Conservation (phyloP, 257 asterid species). For the Penstemon barbatus region DNA sequence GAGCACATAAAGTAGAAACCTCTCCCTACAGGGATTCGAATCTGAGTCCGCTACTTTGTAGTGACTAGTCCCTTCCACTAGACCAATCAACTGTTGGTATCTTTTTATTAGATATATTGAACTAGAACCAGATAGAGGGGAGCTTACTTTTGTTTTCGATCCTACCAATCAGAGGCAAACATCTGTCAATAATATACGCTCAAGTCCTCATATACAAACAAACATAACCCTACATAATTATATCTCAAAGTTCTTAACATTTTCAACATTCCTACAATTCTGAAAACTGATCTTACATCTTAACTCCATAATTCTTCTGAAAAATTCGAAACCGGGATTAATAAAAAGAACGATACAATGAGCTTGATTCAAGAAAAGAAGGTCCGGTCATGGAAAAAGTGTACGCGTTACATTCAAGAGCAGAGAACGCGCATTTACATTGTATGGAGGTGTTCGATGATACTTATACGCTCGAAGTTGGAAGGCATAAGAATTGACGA, state of each 20-base stretch:
- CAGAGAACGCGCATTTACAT: conserved; percentile 75
- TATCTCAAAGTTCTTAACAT: background rate
- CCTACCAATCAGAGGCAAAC: conserved; percentile 37
- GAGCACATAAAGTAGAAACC: no score
- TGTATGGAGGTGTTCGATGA: conserved; percentile 73
- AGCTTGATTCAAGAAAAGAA: conserved; percentile 36
- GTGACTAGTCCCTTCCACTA: no score
- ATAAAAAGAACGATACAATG: conserved; percentile 30
- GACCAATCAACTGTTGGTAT: no score
- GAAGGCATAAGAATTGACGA: conserved; percentile 44
- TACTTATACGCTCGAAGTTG: conserved; percentile 58
- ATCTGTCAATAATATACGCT: conserved; percentile 34
- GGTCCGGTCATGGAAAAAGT: conserved; percentile 51
- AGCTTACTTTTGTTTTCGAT: conserved; percentile 32
- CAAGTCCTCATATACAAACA: background rate
- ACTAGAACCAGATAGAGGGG: no score
- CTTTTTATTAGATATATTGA: no score
- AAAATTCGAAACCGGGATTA: conserved; percentile 10
- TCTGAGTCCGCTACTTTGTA: no score
- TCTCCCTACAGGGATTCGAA: no score
- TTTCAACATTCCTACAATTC: background rate
- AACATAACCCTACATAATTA: background rate
- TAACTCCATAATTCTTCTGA: background rate
- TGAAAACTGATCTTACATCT: background rate
- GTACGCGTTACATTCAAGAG: conserved; percentile 70